Base-by-base conservation (phyloP, 768 basidiomycete species). In the Russula lepida region DNA sequence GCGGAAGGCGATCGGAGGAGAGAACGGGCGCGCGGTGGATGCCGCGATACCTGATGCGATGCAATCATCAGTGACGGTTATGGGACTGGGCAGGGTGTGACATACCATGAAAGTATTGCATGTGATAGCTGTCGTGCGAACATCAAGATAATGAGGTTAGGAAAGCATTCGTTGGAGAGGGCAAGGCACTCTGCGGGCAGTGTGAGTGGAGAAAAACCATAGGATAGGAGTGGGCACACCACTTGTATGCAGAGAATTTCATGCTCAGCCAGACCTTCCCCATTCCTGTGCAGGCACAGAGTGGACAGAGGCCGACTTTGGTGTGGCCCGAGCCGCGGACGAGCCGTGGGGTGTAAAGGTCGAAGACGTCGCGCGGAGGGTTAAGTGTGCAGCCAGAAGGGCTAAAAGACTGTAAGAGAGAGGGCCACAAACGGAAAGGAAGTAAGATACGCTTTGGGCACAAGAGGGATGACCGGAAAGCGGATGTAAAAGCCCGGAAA, bases 221-320 rank as follows among this genome's bases (percentile, higher is more conserved):
- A 25, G 37, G 9, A 12, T 33, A 28, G 5, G 27, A 28, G 44
- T 21, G 11, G 25, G 77, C 80, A 17, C 60, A 85, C 86, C 75
- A 89, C 88, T 91, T 90, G 76, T 84, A 90, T 21, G 89, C 89
- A 15, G 85, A 87, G 68, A 86, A 84, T 66, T 90, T 90, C 81
- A 84, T 89, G 2, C 83, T 81, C 35, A 89, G 71, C 89, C 90
- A 92, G 41, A 78, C 77, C 66, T 80, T 82, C 3, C 80, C 81
- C 58, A 79, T 80, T 0, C 89, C 89, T 1, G 87, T 87, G 9
- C 89, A 79, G 44, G 82, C 70, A 67, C 90, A 92, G 52, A 92
- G 80, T 0, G 90, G 90, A 66, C 90, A 92, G 37, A 90, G 69
- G 2, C 89, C 90, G 0, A 84, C 79, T 72, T 92, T 92, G 3